Evolutionary conservation across 164 flowering plant species (phyloP), one percentile per base, ranked within the genome.

Genomic region (Malania oleifera): DNA sequence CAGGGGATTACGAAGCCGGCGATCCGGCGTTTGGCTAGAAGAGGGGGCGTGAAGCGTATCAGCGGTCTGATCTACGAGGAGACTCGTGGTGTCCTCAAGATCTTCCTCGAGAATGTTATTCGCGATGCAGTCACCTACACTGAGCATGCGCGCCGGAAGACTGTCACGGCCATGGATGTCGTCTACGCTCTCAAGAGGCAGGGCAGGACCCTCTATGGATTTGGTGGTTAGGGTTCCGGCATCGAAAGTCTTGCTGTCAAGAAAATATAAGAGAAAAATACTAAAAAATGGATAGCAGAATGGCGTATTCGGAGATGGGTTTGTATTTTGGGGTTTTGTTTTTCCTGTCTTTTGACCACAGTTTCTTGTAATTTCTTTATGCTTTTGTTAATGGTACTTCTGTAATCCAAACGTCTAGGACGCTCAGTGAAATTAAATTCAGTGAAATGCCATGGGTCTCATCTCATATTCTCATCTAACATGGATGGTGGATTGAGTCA

Each of bases 91-190:
- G 72, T 72, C n/a, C 69, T 72, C 17, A 72, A 72, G 63, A 72
- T 72, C 62, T 72, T 72, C 50, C 50, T 72, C 34, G 75, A 72
- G 59, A 72, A 72, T 28, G 75, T 72, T 29, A 68, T 72, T 31
- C 68, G 72, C 5, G 75, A 71, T 25, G 71, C 75, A 2, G 75
- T 71, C 2, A 66, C 70, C 19, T 66, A 66, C 65, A 67, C 72
- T 0, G 75, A 68, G 60, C 72, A 73, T 59, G 70, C 72, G 17
- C 19, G 76, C 28, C 51, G 76, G 45, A 73, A 72, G 73, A 72
- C 76, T 0, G 76, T 73, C 19, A 73, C 77, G 5, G 77, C 77
- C 13, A 73, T 73, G 77, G 77, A 73, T 24, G 77, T 73, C 1
- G 73, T 73, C 2, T 73, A 73, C 28, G 77, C 77, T 0, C 56